Percentiles rank a stretch among this genome's conserved stretches.
Evolutionary conservation across 2,329 filamentous ascomycete species (phyloP).

Genomic region (Colletotrichum sp.): DNA sequence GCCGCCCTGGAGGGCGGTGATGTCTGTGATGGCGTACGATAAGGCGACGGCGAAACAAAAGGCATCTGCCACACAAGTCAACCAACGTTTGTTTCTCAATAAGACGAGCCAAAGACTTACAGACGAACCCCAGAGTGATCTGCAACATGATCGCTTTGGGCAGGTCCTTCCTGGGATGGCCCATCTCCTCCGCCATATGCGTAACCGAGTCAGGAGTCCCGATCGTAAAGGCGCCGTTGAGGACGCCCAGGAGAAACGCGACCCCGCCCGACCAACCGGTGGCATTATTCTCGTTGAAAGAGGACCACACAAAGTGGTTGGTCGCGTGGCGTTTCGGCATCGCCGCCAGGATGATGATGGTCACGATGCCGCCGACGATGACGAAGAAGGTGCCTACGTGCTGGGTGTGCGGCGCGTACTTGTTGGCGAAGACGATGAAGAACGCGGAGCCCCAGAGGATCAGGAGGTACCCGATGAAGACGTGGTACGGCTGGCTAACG

Average conservation of each 20-base stretch:
- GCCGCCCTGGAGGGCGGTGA: slow-evolving; percentile 54
- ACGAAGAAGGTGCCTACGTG: slow-evolving; percentile 60
- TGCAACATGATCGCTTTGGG: slow-evolving; percentile 57
- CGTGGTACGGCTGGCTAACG: slow-evolving; percentile 57
- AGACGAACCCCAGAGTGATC: slow-evolving; percentile 48
- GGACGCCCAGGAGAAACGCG: slow-evolving; percentile 68
- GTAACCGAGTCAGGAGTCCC: slow-evolving; percentile 68
- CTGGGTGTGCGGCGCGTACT: slow-evolving; percentile 57
- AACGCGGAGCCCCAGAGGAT: slow-evolving; percentile 58
- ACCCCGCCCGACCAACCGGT: slow-evolving; percentile 63
- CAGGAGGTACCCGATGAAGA: slow-evolving; percentile 62
- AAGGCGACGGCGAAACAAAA: slow-evolving; percentile 56
- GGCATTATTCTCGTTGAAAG: slow-evolving; percentile 49
- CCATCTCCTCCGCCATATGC: slow-evolving; percentile 67
- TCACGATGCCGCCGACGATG: slow-evolving; percentile 54
- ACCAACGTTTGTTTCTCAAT: background rate
- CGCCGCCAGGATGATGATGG: slow-evolving; percentile 54
- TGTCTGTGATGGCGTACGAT: slow-evolving; percentile 61
- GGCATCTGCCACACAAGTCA: slow-evolving; percentile 42
- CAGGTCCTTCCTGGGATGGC: slow-evolving; percentile 47
- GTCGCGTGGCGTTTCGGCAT: slow-evolving; percentile 59
- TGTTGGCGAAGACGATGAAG: slow-evolving; percentile 62
- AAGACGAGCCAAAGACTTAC: slow-evolving; percentile 37
- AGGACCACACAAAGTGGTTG: slow-evolving; percentile 58
- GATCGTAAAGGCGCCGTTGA: slow-evolving; percentile 71